phyloP scores from a whole-genome alignment of 2,329 filamentous ascomycete species.

The Cadophora gregata region DNA sequence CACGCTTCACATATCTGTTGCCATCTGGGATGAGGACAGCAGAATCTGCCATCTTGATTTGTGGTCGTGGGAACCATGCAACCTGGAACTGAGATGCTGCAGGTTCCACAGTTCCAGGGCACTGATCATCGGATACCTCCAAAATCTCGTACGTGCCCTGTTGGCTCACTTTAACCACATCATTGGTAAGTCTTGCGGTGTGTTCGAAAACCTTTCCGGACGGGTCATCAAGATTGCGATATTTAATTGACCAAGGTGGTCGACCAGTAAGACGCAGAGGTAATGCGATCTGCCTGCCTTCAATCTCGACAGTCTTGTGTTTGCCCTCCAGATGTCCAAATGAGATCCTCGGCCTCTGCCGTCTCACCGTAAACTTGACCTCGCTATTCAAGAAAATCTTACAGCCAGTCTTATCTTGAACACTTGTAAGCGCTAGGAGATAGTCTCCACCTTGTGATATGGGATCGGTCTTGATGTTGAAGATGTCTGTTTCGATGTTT shows the following conservation, averaged over 20 bases:
- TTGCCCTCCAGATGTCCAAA: constrained; percentile 89
- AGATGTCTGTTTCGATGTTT: constrained; percentile 65
- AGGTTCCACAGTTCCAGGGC: constrained; percentile 80
- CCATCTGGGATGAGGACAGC: constrained; percentile 62
- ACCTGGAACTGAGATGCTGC: constrained; percentile 78
- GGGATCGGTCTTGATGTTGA: constrained; percentile 76
- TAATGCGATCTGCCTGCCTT: constrained; percentile 74
- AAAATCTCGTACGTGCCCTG: constrained; percentile 82
- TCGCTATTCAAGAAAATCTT: constrained; percentile 86
- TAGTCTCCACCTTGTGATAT: constrained; percentile 88
- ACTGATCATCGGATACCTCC: constrained; percentile 78
- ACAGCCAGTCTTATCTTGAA: constrained; percentile 87
- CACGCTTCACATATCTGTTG: constrained; percentile 71
- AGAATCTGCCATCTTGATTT: constrained; percentile 70
- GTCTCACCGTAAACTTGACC: constrained; percentile 82
- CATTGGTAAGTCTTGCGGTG: constrained; percentile 63
- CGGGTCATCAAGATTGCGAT: constrained; percentile 67
- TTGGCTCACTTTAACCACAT: constrained; percentile 67
- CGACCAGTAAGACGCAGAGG: constrained; percentile 87
- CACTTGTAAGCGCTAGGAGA: constrained; percentile 80
- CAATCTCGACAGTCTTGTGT: constrained; percentile 74
- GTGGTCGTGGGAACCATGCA: constrained; percentile 83
- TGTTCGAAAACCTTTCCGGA: constrained; percentile 54
- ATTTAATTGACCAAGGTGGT: constrained; percentile 81
- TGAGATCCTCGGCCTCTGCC: constrained; percentile 83